Conservation (phyloP, 192 early-diverging fungal genomes). For the Gamsiella multidivaricata region DNA sequence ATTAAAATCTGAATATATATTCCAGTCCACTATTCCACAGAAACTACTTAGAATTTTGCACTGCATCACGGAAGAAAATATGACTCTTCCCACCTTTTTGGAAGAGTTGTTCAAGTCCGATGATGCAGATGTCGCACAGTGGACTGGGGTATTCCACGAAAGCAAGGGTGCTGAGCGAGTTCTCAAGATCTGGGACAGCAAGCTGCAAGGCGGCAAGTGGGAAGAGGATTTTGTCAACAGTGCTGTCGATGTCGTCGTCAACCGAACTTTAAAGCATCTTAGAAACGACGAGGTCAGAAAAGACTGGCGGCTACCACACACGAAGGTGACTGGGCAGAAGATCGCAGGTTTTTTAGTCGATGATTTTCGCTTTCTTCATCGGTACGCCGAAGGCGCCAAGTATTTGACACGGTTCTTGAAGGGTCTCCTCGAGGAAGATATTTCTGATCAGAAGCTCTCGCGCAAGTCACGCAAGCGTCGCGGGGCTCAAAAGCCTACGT, state of each 20-base stretch:
- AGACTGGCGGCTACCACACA: constrained; percentile 16
- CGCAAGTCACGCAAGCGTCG: neutral
- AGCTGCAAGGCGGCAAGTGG: constrained; percentile 13
- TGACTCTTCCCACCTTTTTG: constrained; percentile 27
- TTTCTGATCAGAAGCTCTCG: constrained; percentile 11
- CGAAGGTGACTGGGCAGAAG: constrained; percentile 15
- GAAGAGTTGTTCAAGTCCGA: constrained; percentile 21
- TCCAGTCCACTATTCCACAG: constrained; percentile 14
- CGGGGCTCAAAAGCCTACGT: constrained; percentile 8
- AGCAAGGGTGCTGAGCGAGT: constrained; percentile 20
- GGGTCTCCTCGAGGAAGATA: constrained; percentile 15
- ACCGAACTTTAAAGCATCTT: constrained; percentile 14
- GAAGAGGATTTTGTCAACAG: constrained; percentile 21
- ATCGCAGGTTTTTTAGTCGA: constrained; percentile 6
- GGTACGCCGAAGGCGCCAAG: constrained; percentile 1
- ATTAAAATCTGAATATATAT: constrained; percentile 6
- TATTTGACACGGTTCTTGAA: constrained; percentile 19
- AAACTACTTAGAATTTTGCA: constrained; percentile 18
- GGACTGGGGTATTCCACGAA: constrained; percentile 19
- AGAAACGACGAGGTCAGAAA: constrained; percentile 14
- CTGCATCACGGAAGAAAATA: constrained; percentile 7
- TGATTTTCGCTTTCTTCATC: constrained; percentile 11
- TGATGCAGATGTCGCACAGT: constrained; percentile 4
- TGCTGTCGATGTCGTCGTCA: constrained; percentile 22
- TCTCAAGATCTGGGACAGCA: constrained; percentile 19